Evolutionary conservation across 2,329 filamentous ascomycete genomes (phyloP), one percentile per base, ranked within the genome.

Genomic region (Aureobasidium leucospermi): DNA sequence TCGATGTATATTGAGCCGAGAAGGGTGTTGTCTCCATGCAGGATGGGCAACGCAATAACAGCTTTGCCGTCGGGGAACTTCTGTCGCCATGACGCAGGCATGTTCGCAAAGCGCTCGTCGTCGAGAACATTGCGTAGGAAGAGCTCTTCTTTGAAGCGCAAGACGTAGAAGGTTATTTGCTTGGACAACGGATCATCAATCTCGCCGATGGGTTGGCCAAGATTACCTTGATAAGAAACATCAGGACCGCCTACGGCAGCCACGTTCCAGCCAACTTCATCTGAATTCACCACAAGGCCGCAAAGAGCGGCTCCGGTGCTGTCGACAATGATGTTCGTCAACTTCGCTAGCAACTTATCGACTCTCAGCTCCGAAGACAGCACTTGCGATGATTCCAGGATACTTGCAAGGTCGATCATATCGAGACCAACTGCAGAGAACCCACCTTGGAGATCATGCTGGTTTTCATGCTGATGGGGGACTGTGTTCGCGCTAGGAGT

Each of bases 391-490:
- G 86, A 89, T 65, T 89, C 85, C 13, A 93, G 77, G 61, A 93
- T 92, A 28, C 86, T 87, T 43, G 89, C 86, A 62, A 92, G 73
- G 70, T 92, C 89, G 68, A 93, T 85, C 85, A 93, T 91, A 73
- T 93, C 89, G 57, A 93, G 79, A 4, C 78, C 78, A 1, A 76
- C 74, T 31, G 87, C 85, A 42, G 87, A 87, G 61, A 91, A 78
- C 10, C 86, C 85, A 38, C 78, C 82, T 2, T 81, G 82, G 19
- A 81, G 46, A 47, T 60, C 60, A 29, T 43, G 45, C 13, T 58
- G 55, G 13, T 32, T 48, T 71, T 65, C 34, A 76, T 77, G 3
- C 75, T 70, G 34, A 74, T 63, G 31, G 65, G 62, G 32, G 64
- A 60, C 15, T 65, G 67, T 34, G 62, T 65, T 36, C 62, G 55